Conservation (phyloP, 2,329 filamentous ascomycete species). For the Dactylellina sp. region DNA sequence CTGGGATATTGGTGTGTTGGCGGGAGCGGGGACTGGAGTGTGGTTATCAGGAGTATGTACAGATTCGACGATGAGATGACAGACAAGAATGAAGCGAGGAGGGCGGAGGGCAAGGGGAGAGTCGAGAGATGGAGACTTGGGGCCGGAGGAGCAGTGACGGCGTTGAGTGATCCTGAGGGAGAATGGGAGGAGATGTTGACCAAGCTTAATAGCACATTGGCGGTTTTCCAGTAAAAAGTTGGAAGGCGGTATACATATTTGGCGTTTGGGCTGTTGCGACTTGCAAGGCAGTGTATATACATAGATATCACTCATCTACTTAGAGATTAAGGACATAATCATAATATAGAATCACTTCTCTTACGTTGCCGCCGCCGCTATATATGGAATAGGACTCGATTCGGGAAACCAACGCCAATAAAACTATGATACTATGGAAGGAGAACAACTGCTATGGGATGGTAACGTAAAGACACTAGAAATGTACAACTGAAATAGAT, state of each 20-base stretch:
- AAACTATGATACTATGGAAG: conserved; percentile 27
- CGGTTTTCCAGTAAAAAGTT: conserved; percentile 37
- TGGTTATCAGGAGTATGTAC: conserved; percentile 87
- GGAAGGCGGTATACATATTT: conserved; percentile 4
- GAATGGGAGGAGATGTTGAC: conserved; percentile 93
- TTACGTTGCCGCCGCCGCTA: not conserved
- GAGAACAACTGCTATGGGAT: conserved; percentile 6
- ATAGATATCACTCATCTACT: not conserved
- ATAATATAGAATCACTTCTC: conserved; percentile 10
- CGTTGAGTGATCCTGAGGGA: conserved; percentile 79
- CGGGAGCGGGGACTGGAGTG: conserved; percentile 88
- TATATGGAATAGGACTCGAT: conserved; percentile 13
- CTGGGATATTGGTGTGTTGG: conserved; percentile 89
- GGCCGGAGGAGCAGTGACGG: conserved; percentile 90
- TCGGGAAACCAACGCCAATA: conserved; percentile 37
- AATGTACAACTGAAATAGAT: conserved; percentile 53
- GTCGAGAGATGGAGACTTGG: conserved; percentile 82
- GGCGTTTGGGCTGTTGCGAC: conserved; percentile 1
- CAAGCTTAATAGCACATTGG: conserved; percentile 68
- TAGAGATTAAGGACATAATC: not conserved
- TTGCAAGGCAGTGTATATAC: conserved; percentile 15
- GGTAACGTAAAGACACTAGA: conserved; percentile 8
- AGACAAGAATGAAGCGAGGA: conserved; percentile 60
- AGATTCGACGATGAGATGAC: conserved; percentile 73
- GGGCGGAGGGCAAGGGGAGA: conserved; percentile 59